Evolutionary conservation across 164 flowering plant genomes (phyloP), one percentile per base, ranked within the genome.

Genomic region (Umbellularia californica): DNA sequence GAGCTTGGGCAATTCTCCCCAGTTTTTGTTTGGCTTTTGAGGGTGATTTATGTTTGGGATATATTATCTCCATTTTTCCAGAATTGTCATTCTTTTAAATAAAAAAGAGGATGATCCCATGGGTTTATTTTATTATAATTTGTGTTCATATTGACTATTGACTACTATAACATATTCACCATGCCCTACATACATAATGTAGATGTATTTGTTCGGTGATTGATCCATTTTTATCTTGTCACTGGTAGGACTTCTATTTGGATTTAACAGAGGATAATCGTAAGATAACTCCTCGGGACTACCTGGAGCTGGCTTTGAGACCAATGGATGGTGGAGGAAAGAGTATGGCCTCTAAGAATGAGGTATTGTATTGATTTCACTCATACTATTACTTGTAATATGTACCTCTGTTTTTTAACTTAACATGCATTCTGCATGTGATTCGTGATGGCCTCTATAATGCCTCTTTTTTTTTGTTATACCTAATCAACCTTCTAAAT

Each of bases 1-100:
- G 98, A 96, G 83, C 89, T 94, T 74, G 98, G 93, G 74, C 99
- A 96, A 77, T 96, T 96, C 82, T 90, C 99, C 33, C 99, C 99
- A 33, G 89, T 94, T 20, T 96, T 96, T 85, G 96, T 96, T 75
- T 96, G 98, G 99, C 98, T 96, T 80, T 75, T 96, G 70, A 89
- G 99, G 95, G 99, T 96, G 87, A 81, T 35, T 23, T 64, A 28
- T 17, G 9, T 47, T 68, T 19, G 23, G n/a, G 28, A 41, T 41
- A 41, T 41, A 41, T 41, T 41, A 41, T 41, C 47, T 41, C 47
- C 47, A 41, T 41, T 41, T 7, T 41, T 41, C 11, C 47, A 41
- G 47, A 41, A 41, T 41, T 41, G 11, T 41, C 47, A 7, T 41
- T 41, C 47, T 41, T 41, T 9, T 41, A 41, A 5, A 41, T 41